Percentiles rank a stretch among this genome's conserved stretches.
phyloP scores from a whole-genome alignment of 1,284 basidiomycete species.

The Ganoderma multipileum region DNA sequence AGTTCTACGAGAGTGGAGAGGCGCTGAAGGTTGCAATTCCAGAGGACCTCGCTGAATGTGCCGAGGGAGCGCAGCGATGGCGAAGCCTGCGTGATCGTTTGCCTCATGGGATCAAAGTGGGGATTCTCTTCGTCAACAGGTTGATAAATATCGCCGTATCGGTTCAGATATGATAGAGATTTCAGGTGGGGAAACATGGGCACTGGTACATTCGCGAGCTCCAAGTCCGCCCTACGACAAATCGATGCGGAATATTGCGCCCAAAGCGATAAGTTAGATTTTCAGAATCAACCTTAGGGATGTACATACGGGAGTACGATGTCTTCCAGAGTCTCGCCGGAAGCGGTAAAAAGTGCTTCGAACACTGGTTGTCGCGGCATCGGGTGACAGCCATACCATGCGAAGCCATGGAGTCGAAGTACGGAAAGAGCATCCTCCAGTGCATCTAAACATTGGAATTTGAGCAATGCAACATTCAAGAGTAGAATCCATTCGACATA shows the following conservation, averaged over 20 bases:
- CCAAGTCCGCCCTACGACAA: background rate
- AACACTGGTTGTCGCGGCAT: background rate
- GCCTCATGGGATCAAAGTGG: background rate
- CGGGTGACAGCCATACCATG: background rate
- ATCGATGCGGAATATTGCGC: background rate
- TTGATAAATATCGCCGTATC: background rate
- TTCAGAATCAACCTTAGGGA: background rate
- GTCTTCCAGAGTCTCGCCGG: background rate
- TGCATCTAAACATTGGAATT: background rate
- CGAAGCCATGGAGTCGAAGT: background rate
- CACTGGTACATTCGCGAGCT: background rate
- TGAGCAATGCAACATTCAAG: background rate
- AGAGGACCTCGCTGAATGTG: background rate
- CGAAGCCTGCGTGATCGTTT: background rate
- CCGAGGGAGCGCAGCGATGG: background rate
- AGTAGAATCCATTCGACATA: background rate
- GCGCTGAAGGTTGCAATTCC: background rate
- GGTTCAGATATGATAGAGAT: background rate
- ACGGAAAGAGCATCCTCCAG: background rate
- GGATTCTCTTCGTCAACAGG: too few relatives aligned
- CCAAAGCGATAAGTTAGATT: background rate
- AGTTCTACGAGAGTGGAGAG: background rate
- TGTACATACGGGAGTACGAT: background rate
- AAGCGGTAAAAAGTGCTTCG: background rate
- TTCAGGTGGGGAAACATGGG: background rate